Base-by-base conservation (phyloP, 1,139 yeast genomes). In the Yamadazyma oceani region DNA sequence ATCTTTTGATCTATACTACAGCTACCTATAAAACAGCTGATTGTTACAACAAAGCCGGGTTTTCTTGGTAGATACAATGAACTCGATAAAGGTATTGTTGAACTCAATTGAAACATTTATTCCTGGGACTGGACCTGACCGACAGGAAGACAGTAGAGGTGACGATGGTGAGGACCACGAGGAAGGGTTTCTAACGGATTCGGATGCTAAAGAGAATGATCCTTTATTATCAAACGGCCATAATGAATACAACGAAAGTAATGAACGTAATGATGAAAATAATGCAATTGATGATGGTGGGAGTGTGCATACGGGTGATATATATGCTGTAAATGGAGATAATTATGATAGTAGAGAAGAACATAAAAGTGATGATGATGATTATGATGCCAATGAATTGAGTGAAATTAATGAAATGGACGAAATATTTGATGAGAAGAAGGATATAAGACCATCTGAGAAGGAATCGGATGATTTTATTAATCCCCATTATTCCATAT, bases 61-160 rank as follows among this genome's bases (percentile, higher is more conserved):
- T n/a, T n/a, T n/a, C n/a, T n/a, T n/a, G 26, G 13, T 24, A 11
- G 26, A 11, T 9, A 39, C 26, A 32, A 67, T 67, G 74, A 68
- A 68, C 49, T 65, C 71, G 25, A 57, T 68, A 33, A 68, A 66
- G 41, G 50, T 64, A 22, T 45, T 68, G 35, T 72, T 66, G 34
- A 56, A 55, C 43, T 66, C 73, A 26, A 49, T 69, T 41, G 73
- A 68, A 39, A 53, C 49, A 32, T 45, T 64, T 33, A 62, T 60
- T 40, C 63, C 70, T 14, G 19, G 22, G 37, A 17, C 24, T 16
- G 17, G 13, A 17, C 21, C 13, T 22, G 21, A 26, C 17, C 21
- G 17, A n/a, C 35, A 17, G 15, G 30, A 13, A 10, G 39, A 41
- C 5, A 5, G 21, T 6, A 8, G 8, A 19, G 21, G 21, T 6